Percentiles rank a stretch among this genome's conserved stretches.
phyloP scores from a whole-genome alignment of 2,329 filamentous ascomycete genomes.

The Westerdykella aurantiaca region DNA sequence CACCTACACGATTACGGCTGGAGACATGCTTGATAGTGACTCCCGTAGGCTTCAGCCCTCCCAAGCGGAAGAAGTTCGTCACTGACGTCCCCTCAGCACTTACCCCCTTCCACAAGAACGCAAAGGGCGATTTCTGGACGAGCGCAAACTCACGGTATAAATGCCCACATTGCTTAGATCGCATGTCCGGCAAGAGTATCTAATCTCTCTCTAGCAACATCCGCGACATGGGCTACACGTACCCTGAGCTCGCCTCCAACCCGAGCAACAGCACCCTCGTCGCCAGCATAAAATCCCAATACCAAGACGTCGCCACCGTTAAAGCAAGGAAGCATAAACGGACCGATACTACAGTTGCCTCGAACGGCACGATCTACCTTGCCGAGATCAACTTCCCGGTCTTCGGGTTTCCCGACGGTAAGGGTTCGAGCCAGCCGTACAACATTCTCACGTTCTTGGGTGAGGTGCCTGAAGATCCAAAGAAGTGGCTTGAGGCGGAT shows the following conservation, averaged over 20 bases:
- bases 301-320: slow-evolving; percentile 5
- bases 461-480: slow-evolving; percentile 4
- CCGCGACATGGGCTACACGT: slow-evolving; percentile 19
- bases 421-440: slow-evolving; percentile 8
- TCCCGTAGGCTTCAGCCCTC: slow-evolving; percentile 34
- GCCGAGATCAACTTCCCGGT: slow-evolving; percentile 7
- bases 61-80: background rate
- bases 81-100: slow-evolving; percentile 3
- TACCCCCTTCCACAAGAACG: slow-evolving; percentile 17
- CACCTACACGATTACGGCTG: slow-evolving; percentile 32
- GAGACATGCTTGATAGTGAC: slow-evolving; percentile 41
- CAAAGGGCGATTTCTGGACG: slow-evolving; percentile 17
- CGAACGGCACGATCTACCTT: slow-evolving; percentile 6
- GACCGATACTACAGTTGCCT: background rate
- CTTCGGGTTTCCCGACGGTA: slow-evolving; percentile 9
- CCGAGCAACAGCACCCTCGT: slow-evolving; percentile 10
- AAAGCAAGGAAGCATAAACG: slow-evolving; percentile 1
- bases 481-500: slow-evolving; percentile 7
- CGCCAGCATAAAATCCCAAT: slow-evolving; percentile 8
- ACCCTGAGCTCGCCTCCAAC: slow-evolving; percentile 13
- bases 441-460: slow-evolving; percentile 12
- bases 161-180: too few relatives aligned
- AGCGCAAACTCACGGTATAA: too few relatives aligned
- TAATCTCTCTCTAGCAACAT: slow-evolving; percentile 2
- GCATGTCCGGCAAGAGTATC: too few relatives aligned